Base-by-base conservation (phyloP, 257 asterid species). In the Marsdenia floribunda region DNA sequence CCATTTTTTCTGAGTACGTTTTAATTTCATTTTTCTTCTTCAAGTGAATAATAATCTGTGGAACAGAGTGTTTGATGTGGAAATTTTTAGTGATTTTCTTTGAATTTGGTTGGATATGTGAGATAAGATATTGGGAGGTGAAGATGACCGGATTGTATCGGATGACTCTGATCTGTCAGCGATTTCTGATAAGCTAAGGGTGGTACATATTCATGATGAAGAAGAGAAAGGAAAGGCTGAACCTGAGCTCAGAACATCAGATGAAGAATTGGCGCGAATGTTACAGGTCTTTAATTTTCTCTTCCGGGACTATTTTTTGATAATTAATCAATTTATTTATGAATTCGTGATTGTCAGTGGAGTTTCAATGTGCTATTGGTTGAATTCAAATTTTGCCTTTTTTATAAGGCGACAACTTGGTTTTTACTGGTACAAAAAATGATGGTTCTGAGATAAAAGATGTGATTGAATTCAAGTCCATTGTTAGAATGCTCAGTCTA, bases 211-310 rank as follows among this genome's bases (percentile, higher is more conserved):
- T 71, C 86, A 82, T 29, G 90, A 82, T 73, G 90, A 77, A 66
- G 76, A 78, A 72, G 69, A 72, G 60, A 61, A 66, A 64, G 81
- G 61, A 37, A 73, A 82, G 57, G 40, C 88, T 44, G 86, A 70
- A 14, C 63, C 83, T 59, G 86, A 86, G 59, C 50, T 82, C 60
- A 64, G 78, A 29, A 77, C 60, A 73, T 93, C 98, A 3, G 98
- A 93, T 52, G 97, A 93, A 85, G 96, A 89, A 76, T 83, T 93
- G 57, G 97, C 98, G 73, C 90, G 93, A 61, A 78, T 76, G 80
- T 83, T 93, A 78, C 97, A 93, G 98, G 98, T 91, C 78, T 69
- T 70, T 26, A 57, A n/a, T 37, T 54, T 54, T 54, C 24, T 54
- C n/a, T 19, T 19, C 26, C 60, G 7, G 4, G 60, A 19, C 60